Conservation (phyloP, 225 moss, liverwort and hornwort species). For the Lunularia cruciata region DNA sequence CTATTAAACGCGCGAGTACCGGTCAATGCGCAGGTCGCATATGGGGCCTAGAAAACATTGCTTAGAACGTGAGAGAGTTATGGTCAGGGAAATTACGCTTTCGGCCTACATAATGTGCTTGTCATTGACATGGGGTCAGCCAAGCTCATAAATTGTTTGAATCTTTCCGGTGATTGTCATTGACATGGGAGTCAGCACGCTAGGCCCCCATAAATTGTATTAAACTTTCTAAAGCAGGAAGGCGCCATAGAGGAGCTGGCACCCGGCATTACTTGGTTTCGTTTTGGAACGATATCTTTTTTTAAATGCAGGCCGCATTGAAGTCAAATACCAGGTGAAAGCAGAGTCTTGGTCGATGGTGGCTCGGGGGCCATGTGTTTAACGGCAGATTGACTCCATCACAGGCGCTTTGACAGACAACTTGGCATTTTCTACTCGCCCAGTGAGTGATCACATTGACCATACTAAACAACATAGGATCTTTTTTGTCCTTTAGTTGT, state of each 20-base stretch:
- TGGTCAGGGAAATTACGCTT: background rate
- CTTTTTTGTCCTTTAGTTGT: constrained; percentile 23
- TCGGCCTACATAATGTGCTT: constrained; percentile 10
- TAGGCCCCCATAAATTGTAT: background rate
- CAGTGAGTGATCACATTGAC: constrained; percentile 6
- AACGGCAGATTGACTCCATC: background rate
- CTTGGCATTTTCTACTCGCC: constrained; percentile 1
- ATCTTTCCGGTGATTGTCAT: constrained; percentile 2
- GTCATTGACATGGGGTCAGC: constrained; percentile 6
- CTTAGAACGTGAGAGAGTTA: constrained; percentile 1
- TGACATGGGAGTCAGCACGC: background rate
- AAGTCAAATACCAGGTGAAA: background rate
- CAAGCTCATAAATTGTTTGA: constrained; percentile 4
- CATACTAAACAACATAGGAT: constrained; percentile 11
- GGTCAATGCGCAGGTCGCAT: background rate
- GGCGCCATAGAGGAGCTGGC: constrained; percentile 3
- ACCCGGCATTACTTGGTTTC: background rate
- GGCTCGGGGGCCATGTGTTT: constrained; percentile 1
- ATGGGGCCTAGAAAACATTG: background rate
- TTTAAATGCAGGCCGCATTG: background rate
- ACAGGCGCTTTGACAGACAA: background rate
- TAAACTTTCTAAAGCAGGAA: constrained; percentile 15
- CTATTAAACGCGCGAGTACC: constrained; percentile 14
- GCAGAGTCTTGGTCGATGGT: background rate
- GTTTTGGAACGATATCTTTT: constrained; percentile 1